Evolutionary conservation across 768 basidiomycete species (phyloP), one percentile per base, ranked within the genome.

Genomic region (Pholiota microspora): DNA sequence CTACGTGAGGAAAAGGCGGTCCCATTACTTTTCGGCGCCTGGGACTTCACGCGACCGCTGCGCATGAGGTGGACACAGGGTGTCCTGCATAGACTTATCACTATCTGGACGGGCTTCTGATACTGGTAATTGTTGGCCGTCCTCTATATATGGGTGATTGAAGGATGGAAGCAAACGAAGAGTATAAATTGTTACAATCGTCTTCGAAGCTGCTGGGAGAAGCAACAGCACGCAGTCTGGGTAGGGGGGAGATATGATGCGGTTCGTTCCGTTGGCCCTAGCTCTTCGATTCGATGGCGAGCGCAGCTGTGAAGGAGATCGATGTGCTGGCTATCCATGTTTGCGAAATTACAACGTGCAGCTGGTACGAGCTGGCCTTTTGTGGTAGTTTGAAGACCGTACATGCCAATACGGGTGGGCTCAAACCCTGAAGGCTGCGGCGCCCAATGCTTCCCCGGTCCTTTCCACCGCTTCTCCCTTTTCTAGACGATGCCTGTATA

Each of bases 401-500:
- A n/a, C n/a, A n/a, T n/a, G n/a, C n/a, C n/a, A 9, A 21, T 42
- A 42, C 16, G 23, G 40, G 40, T 12, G n/a, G n/a, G 15, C 36
- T 38, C 16, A 16, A 38, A 8, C 18, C 36, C 36, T 42, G 40
- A n/a, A 42, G 40, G 9, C 16, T 23, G 16, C 5, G 40, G n/a
- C 16, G 27, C 34, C 42, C 15, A 34, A 32, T 31, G 45, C 49
- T 50, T 45, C 23, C 47, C n/a, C 35, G 10, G 38, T 49, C 29
- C 24, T 13, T 31, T 42, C 46, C 12, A 21, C 31, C 21, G 45
- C 49, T 51, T 56, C 40, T 25, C 50, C 49, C 23, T 45, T 54
- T 48, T 42, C 36, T n/a, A 46, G 54, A 21, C 44, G 28, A 55
- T 55, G 42, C 18, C 25, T 55, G 44, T 29, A 46, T 46, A 27